These are phyloP conservation scores for Leccinum incarnatum DNA, from an alignment of 768 basidiomycete genomes.

Conservation along the genomic window DNA sequence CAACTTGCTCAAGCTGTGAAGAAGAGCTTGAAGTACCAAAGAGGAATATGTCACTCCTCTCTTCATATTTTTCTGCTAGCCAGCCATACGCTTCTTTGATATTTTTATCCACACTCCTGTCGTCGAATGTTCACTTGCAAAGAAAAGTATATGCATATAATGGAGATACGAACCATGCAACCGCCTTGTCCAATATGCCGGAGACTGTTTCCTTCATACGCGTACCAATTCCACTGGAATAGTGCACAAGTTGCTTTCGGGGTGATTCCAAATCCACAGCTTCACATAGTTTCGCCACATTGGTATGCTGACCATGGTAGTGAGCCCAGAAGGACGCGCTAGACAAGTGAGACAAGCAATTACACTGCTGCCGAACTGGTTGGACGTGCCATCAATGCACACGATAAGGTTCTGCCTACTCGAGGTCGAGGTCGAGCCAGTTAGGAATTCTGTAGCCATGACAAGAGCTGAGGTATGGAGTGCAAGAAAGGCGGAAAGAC, in stretches of 20 bases:
- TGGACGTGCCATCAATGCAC: not conserved
- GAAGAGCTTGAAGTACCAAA: not conserved
- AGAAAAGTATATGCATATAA: not conserved
- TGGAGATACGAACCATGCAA: not conserved
- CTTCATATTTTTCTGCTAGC: not conserved
- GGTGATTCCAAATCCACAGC: constrained; percentile 11
- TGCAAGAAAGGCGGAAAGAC: too few relatives aligned
- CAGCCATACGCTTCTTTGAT: not conserved
- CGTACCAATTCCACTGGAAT: constrained; percentile 36
- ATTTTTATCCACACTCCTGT: not conserved
- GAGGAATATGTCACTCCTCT: not conserved
- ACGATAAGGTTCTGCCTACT: not conserved
- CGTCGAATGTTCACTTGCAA: not conserved
- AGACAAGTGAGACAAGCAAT: not conserved
- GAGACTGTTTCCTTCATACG: constrained; percentile 6
- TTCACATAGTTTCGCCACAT: not conserved
- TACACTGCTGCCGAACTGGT: not conserved
- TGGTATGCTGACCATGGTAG: not conserved
- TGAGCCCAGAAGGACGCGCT: not conserved
- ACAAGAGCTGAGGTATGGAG: too few relatives aligned
- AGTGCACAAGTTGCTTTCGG: constrained; percentile 27
- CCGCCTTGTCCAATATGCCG: constrained; percentile 11
- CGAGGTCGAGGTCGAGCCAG: not conserved
- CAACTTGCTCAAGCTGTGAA: not conserved
- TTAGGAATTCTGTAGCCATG: not conserved